A percentile compares a stretch with the other conserved stretches of the same genome.
These are phyloP conservation scores for Polyporus arcularius DNA, from an alignment of 768 basidiomycete genomes.

Conservation along the genomic window DNA sequence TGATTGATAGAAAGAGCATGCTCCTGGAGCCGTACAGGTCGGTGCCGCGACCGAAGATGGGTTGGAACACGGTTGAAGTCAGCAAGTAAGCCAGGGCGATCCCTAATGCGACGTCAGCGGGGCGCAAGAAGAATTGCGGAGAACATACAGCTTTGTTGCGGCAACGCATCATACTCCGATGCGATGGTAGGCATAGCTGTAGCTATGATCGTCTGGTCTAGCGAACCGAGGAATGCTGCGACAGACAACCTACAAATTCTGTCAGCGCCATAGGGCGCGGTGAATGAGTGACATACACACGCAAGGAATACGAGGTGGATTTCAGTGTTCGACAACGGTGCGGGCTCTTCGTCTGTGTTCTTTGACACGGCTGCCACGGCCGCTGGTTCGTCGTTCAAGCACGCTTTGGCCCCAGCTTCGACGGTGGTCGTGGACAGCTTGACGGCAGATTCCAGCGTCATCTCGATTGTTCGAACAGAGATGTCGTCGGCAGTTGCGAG, in stretches of 20 bases:
- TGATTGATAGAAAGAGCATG: slow-evolving; percentile 4
- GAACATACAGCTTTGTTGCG: slow-evolving; percentile 6
- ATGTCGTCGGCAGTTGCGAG: no score
- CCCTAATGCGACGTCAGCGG: neutral
- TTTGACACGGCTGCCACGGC: no score
- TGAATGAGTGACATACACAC: neutral
- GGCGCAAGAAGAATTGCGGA: neutral
- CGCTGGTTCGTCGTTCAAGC: neutral
- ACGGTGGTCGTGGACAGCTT: no score
- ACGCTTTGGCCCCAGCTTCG: no score
- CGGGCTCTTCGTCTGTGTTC: neutral
- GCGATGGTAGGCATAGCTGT: slow-evolving; percentile 9
- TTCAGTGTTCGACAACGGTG: neutral
- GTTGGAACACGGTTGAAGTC: slow-evolving; percentile 10
- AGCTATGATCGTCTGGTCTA: slow-evolving; percentile 8
- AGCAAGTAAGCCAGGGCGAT: slow-evolving; percentile 3
- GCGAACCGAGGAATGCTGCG: slow-evolving; percentile 1
- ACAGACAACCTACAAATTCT: slow-evolving; percentile 38
- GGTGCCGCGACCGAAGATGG: slow-evolving; percentile 7
- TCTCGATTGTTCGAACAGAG: no score
- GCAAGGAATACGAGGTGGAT: neutral
- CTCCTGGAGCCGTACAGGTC: slow-evolving; percentile 4
- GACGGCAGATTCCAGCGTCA: no score
- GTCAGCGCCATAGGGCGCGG: no score
- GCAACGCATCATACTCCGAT: neutral